phyloP scores from a whole-genome alignment of 2,329 filamentous ascomycete species.

The Zasmidium cellare region DNA sequence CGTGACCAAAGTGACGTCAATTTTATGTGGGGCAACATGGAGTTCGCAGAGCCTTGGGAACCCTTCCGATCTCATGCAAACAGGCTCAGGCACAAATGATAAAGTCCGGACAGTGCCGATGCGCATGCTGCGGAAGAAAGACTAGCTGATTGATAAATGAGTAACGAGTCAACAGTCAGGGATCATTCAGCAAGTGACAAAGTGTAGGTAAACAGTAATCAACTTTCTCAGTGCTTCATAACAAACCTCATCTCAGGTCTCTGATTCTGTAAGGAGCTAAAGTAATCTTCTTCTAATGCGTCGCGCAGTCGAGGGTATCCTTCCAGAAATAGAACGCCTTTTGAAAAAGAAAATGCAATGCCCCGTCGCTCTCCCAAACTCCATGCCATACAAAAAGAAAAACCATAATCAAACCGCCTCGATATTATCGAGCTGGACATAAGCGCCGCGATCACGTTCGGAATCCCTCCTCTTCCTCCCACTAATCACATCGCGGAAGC shows the following conservation, averaged over 20 bases:
- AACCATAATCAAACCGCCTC: conserved; percentile 32
- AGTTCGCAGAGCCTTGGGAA: too few species aligned
- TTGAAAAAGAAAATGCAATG: too few species aligned
- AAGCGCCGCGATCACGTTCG: conserved; percentile 40
- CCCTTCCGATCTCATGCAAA: too few species aligned
- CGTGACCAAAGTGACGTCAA: too few species aligned
- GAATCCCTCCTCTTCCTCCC: conserved; percentile 36
- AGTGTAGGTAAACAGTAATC: not conserved
- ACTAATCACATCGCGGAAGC: conserved; percentile 20
- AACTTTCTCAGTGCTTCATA: not conserved
- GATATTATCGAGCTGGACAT: conserved; percentile 46
- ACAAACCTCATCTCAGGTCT: not conserved
- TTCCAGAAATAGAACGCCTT: not conserved
- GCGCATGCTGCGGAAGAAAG: too few species aligned
- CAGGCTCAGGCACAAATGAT: too few species aligned
- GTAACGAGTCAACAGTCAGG: too few species aligned
- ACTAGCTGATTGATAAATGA: too few species aligned
- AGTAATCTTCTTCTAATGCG: not conserved
- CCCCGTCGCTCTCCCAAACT: too few species aligned
- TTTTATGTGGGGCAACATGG: too few species aligned
- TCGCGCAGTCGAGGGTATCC: conserved; percentile 5
- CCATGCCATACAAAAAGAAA: too few species aligned
- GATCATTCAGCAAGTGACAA: not conserved
- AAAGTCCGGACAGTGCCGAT: too few species aligned
- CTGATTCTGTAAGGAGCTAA: not conserved